Evolutionary conservation across 176 grass and related monocot genomes (phyloP).

Genomic region (Carex cristatella): DNA sequence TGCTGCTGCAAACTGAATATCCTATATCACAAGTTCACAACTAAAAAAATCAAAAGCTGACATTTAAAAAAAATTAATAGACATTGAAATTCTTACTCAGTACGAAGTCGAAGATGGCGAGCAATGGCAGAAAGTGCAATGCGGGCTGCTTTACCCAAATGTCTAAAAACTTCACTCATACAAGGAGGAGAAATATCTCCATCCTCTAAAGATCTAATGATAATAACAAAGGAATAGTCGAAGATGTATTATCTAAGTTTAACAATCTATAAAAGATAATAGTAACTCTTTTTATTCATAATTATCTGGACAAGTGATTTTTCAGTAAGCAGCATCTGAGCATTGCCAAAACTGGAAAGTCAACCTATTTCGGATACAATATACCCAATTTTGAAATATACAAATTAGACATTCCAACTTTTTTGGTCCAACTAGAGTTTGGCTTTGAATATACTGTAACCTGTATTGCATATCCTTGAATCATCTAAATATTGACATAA

Average conservation of each 20-base stretch:
- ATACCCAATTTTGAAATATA: not conserved
- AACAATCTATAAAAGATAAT: not conserved
- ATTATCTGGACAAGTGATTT: not conserved
- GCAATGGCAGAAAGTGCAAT: conserved; percentile 60
- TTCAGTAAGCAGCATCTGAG: not conserved
- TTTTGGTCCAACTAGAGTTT: not conserved
- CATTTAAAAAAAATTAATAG: not conserved
- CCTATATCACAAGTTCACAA: not conserved
- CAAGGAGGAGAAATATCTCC: conserved; percentile 65
- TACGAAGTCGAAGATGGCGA: conserved; percentile 53
- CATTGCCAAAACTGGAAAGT: not conserved
- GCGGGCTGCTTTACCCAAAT: conserved; percentile 59
- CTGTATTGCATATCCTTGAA: not conserved
- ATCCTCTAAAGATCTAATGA: conserved; percentile 41
- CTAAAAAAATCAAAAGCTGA: not conserved
- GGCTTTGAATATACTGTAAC: not conserved
- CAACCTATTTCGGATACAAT: not conserved
- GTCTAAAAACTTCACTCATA: conserved; percentile 66
- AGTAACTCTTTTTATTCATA: not conserved
- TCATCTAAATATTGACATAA: not conserved
- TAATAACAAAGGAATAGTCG: not conserved
- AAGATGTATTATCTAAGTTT: not conserved
- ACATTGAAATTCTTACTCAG: conserved; percentile 33
- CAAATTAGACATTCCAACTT: not conserved
- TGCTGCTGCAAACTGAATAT: not conserved